Evolutionary conservation across 2,329 filamentous ascomycete species (phyloP).

Genomic region (Stagonosporopsis tanaceti): DNA sequence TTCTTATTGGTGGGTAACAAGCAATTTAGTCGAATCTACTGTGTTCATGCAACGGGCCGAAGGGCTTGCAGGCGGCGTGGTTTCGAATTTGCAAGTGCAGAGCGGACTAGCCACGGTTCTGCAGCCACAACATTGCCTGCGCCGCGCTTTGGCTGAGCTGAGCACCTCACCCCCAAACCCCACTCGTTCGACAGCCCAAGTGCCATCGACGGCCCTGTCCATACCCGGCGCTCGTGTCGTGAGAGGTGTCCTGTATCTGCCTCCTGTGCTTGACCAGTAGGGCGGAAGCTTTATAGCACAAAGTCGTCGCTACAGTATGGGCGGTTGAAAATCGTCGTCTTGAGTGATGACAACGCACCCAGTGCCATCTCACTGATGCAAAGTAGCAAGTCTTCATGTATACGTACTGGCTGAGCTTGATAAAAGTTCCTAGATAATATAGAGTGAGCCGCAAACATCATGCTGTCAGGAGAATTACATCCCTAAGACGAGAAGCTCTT

Average conservation of each 20-base stretch:
- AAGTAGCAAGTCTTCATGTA: not conserved
- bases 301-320: too few relatives aligned
- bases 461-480: not conserved
- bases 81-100: not conserved
- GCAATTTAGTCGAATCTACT: not conserved
- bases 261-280: too few relatives aligned
- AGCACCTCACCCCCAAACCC: too few relatives aligned
- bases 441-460: not conserved
- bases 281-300: too few relatives aligned
- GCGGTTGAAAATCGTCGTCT: too few relatives aligned
- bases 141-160: too few relatives aligned
- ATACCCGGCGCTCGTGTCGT: too few relatives aligned
- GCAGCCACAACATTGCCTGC: too few relatives aligned
- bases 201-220: too few relatives aligned
- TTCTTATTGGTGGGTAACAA: constrained; percentile 2
- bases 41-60: constrained; percentile 11
- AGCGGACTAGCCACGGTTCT: not conserved
- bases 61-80: not conserved
- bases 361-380: not conserved
- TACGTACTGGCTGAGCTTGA: not conserved
- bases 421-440: not conserved
- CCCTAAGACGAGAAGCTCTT: not conserved
- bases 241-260: too few relatives aligned
- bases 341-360: too few relatives aligned
- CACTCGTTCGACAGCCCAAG: too few relatives aligned